Evolutionary conservation across 371 early-diverging fungal genomes (phyloP).

Genomic region (Nematocida major): DNA sequence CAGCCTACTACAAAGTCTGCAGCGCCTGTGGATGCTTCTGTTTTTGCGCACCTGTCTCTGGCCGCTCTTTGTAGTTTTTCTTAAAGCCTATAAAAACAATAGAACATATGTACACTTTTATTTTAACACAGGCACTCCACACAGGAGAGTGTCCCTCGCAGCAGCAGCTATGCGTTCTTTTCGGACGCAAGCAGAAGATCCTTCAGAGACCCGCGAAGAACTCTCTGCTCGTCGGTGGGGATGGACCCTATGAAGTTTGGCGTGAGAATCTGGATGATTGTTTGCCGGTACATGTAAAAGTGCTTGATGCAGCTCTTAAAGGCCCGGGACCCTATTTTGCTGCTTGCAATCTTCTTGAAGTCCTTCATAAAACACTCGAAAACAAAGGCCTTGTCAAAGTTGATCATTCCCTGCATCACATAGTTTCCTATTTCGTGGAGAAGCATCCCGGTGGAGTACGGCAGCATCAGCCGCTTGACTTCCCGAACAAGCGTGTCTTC

Average conservation of each 20-base stretch:
- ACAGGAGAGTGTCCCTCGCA: not conserved
- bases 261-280: constrained; percentile 6
- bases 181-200: not conserved
- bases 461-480: constrained; percentile 42
- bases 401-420: constrained; percentile 61
- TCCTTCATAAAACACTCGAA: constrained; percentile 52
- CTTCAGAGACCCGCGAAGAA: constrained; percentile 12
- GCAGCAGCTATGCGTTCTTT: not conserved
- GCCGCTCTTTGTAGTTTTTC: too few relatives aligned
- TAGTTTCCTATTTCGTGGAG: constrained; percentile 65
- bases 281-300: constrained; percentile 49
- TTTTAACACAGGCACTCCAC: not conserved
- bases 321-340: constrained; percentile 60
- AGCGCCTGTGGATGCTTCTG: not conserved
- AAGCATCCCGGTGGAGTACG: constrained; percentile 56
- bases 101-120: too few relatives aligned
- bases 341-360: constrained; percentile 48
- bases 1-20: not conserved
- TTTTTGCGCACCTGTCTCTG: too few relatives aligned
- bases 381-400: constrained; percentile 52
- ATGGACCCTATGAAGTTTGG: not conserved
- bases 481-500: not conserved
- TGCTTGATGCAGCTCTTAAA: constrained; percentile 57
- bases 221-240: constrained; percentile 28
- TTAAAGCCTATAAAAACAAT: not conserved